Base-by-base conservation (phyloP, 2,329 filamentous ascomycete species). In the Penicillium oxalicum region DNA sequence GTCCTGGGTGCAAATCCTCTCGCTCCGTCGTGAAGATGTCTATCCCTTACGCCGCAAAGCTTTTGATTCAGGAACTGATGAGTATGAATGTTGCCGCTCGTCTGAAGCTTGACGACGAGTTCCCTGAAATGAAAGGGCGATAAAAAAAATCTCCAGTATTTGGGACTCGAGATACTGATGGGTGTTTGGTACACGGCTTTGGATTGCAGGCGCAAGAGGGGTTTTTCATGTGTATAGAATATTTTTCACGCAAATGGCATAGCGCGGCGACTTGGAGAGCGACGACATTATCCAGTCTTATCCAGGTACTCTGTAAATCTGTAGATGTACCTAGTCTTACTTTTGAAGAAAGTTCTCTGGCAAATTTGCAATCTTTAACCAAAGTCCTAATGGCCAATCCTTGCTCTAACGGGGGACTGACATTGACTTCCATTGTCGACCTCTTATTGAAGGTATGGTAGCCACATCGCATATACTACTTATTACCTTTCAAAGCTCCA, bases 71-170 rank as follows among this genome's bases (percentile, higher is more conserved):
- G 74, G 93, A 98, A 73, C 72, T 98, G 62, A 85, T 95, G 64
- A 95, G 89, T 69, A 98, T 98, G 93, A 98, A 98, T 69, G 89
- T 98, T n/a, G 87, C 91, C 53, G 91, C 95, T 51, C 79, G 87
- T 49, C 75, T 98, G 71, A 88, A 91, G 74, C 73, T 98, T 57
- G 89, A 89, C 62, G 93, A 98, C 66, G 89, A 97, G 72, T 98
- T 98, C 69, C 90, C 90, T 4, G 69, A 72, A 49, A 63, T 60
- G 35, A 68, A 65, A 55, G 70, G 69, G 27, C 61, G 61, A 44
- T 71, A 60, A 39, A 44, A 44, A 6, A 18, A 32, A 5, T 1
- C 5, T 8, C 7, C 29, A 32, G 6, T 27, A 5, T 24, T 13
- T 33, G 28, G 29, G 13, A 18, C 4, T 50, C 27, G 38, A 9